phyloP scores from a whole-genome alignment of 495 filamentous ascomycete genomes.

The Aspergillus cavernicola region DNA sequence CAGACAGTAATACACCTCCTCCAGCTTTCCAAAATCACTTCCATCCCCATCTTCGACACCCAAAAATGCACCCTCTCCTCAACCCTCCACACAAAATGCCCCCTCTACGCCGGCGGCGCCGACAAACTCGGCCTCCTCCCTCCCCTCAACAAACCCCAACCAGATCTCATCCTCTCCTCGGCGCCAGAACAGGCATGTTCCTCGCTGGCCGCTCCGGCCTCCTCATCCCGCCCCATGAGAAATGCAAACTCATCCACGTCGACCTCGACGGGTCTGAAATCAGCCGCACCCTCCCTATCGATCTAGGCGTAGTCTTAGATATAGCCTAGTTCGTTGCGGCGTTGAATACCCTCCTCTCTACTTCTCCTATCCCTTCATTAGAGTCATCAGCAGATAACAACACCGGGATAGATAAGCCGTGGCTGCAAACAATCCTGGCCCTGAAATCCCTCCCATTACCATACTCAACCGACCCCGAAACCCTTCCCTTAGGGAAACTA shows the following conservation, averaged over 20 bases:
- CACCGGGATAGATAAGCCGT: slow-evolving; percentile 9
- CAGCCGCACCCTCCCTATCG: slow-evolving; percentile 21
- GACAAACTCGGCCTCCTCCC: slow-evolving; percentile 15
- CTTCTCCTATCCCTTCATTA: too few species aligned
- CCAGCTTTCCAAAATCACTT: slow-evolving; percentile 14
- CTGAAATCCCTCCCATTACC: slow-evolving; percentile 15
- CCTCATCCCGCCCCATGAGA: slow-evolving; percentile 21
- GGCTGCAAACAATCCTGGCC: slow-evolving; percentile 16
- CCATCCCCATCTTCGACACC: slow-evolving; percentile 24
- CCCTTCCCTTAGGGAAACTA: slow-evolving; percentile 11
- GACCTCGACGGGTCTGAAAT: slow-evolving; percentile 26
- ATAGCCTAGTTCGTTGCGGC: slow-evolving; percentile 17
- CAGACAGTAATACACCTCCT: slow-evolving; percentile 17
- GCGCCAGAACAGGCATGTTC: slow-evolving; percentile 29
- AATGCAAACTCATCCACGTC: slow-evolving; percentile 25
- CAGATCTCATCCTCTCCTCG: slow-evolving; percentile 27
- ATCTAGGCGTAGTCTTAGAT: slow-evolving; percentile 26
- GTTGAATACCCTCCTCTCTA: slow-evolving; percentile 10
- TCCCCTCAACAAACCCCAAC: not conserved
- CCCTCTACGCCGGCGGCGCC: slow-evolving; percentile 12
- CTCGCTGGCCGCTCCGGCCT: slow-evolving; percentile 22
- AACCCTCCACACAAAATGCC: slow-evolving; percentile 1
- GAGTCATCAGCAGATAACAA: not conserved
- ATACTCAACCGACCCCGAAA: slow-evolving; percentile 18
- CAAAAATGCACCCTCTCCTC: slow-evolving; percentile 17